Evolutionary conservation across 2,329 filamentous ascomycete species (phyloP), one percentile per base, ranked within the genome.

Genomic region (Immersiporthe knoxdaviesiana): DNA sequence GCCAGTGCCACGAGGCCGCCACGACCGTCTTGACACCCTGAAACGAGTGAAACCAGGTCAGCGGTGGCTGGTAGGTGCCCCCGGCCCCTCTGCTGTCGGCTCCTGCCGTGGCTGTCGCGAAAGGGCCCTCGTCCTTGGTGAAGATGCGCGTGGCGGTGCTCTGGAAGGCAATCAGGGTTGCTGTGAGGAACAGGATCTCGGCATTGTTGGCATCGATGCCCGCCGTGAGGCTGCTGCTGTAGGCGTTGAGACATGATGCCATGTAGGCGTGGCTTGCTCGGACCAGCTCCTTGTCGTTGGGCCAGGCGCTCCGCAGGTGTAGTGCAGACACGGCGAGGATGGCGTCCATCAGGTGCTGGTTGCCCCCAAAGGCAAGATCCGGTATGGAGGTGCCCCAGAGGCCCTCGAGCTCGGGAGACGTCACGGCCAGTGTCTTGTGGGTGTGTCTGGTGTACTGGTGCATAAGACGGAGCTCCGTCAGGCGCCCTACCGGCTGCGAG

Each of bases 11-110:
- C 18, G 87, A 89, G 2, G 85, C 84, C 27, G 88, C 85, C 0
- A 90, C 88, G 44, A 91, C 83, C 1, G 88, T 86, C 76, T 90
- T 91, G 72, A 91, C 87, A 14, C 88, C 88, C 74, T 90, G 88
- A 74, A 90, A 90, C 4, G 88, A 85, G 74, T 90, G 88, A 71
- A 91, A 90, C 88, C 87, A 90, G 3, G 86, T 83, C 58, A 90
- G 78, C 0, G 88, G 88, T n/a, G 90, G 78, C 24, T 82, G 81
- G 74, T 91, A 91, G 52, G 80, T 81, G 39, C 59, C 59, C 72
- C 79, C 70, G 11, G 72, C 67, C 11, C 68, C 67, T n/a, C 72
- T 60, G 37, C 62, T 68, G 1, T 68, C 69, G 11, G 67, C 70
- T 35, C 68, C 68, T 37, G 47, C 54, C 30, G 63, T 35, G 73